Percentiles rank a stretch among this genome's conserved stretches.
These are phyloP conservation scores for Phytophthora brassicae DNA, from an alignment of 352 stramenopile genomes.

Conservation along the genomic window DNA sequence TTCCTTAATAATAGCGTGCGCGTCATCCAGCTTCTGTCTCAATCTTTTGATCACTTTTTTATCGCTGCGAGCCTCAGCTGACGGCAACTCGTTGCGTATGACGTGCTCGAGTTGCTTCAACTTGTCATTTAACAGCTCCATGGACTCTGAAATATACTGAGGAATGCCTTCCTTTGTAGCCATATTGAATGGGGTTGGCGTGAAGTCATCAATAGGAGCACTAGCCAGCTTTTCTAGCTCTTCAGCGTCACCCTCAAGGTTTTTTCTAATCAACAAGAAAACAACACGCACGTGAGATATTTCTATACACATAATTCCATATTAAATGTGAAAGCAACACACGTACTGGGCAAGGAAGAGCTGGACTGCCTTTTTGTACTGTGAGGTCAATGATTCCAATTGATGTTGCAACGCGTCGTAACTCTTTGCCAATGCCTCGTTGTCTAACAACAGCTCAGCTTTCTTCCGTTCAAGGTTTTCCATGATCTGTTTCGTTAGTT, in stretches of 20 bases:
- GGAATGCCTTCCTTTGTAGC: conserved; percentile 62
- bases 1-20: conserved; percentile 60
- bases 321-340: neutral
- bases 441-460: conserved; percentile 62
- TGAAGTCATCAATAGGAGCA: conserved; percentile 67
- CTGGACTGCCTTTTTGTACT: conserved; percentile 74
- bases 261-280: conserved; percentile 35
- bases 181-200: conserved; percentile 62
- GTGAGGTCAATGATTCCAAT: conserved; percentile 60
- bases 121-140: conserved; percentile 48
- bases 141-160: conserved; percentile 49
- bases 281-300: neutral
- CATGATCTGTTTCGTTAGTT: conserved; percentile 62
- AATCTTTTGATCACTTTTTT: conserved; percentile 55
- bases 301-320: neutral
- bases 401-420: conserved; percentile 61
- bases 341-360: conserved; percentile 76
- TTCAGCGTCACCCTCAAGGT: conserved; percentile 39
- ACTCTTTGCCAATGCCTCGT: conserved; percentile 55
- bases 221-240: conserved; percentile 53
- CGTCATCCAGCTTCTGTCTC: conserved; percentile 66
- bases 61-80: conserved; percentile 27
- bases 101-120: conserved; percentile 58
- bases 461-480: conserved; percentile 67
- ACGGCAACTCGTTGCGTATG: conserved; percentile 49